Base-by-base conservation (phyloP, 345 rosid genomes). In the Citrus maxima region DNA sequence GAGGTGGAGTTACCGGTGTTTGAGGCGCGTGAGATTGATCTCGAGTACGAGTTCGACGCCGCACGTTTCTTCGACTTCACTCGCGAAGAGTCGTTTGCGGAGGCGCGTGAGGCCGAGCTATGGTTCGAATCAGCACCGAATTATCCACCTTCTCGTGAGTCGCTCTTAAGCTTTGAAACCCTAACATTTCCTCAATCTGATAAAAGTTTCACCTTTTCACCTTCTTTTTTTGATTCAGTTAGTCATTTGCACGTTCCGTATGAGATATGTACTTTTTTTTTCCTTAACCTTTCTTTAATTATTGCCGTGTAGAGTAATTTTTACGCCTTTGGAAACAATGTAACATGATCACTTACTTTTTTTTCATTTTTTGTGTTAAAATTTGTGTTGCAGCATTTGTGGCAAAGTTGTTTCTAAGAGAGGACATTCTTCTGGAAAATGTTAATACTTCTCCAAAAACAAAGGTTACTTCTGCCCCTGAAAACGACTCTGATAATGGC, bases 71-170 rank as follows among this genome's bases (percentile, higher is more conserved):
- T 80, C 70, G 98, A 97, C 81, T 93, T 97, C 86, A 80, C 90
- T 6, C 87, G 89, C 7, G 92, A 86, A 51, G 99, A 97, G 83
- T 85, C 85, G 24, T 38, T 34, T 0, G 78, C 27, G 28, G 98
- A 93, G 91, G 95, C 95, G 59, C 79, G 84, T 62, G 83, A 51
- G 32, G 89, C 93, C 2, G 94, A 97, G 82, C 81, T 80, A 64
- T 97, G 99, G 99, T 93, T 97, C 79, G 82, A 87, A n/a, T 32
- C 85, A n/a, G 96, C 97, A 35, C 82, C 78, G 69, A 90, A 85
- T 22, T 91, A 87, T 76, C 94, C 99, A 77, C 93, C 95, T 3
- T 97, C 99, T 79, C 98, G 99, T 97, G 79, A 92, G 98, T 88
- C 22, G 35, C 70, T 62, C 67, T 77, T 34, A 59, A 74, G 9